A percentile compares a stretch with the other conserved stretches of the same genome.
Conservation (phyloP, 495 filamentous ascomycete genomes). For the Friedmanniomyces endolithicus region DNA sequence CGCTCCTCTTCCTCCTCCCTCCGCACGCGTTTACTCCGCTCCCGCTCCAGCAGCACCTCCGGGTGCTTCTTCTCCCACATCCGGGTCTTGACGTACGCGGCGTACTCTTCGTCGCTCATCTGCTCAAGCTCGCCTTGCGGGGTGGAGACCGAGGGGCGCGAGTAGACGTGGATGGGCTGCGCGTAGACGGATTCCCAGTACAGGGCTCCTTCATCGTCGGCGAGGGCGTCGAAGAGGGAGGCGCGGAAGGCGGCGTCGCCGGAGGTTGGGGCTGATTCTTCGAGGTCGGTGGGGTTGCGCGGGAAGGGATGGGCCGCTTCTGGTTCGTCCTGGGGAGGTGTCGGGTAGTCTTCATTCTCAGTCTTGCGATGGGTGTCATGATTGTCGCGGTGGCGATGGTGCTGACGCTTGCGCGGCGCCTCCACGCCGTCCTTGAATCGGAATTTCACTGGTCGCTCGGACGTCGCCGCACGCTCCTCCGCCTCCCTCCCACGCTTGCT, state of each 20-base stretch:
- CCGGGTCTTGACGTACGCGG: conserved; percentile 61
- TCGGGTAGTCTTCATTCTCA: conserved; percentile 2
- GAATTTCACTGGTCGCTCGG: conserved; percentile 5
- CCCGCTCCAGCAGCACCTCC: conserved; percentile 52
- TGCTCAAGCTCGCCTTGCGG: conserved; percentile 55
- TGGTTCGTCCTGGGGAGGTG: neutral
- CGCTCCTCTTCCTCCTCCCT: conserved; percentile 34
- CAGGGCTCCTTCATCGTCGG: conserved; percentile 84
- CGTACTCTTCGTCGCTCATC: conserved; percentile 89
- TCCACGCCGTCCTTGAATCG: conserved; percentile 14
- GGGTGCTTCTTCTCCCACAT: conserved; percentile 88
- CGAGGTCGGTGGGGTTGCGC: conserved; percentile 9
- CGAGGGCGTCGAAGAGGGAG: conserved; percentile 97
- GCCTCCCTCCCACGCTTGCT: neutral
- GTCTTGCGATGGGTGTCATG: neutral
- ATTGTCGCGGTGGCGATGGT: neutral
- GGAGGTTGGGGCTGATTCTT: neutral
- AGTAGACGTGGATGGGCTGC: conserved; percentile 69
- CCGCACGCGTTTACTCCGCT: conserved; percentile 41
- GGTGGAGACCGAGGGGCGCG: conserved; percentile 29
- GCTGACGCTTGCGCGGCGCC: conserved; percentile 1
- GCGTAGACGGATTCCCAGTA: conserved; percentile 95
- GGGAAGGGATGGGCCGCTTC: conserved; percentile 18
- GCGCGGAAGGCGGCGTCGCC: conserved; percentile 64
- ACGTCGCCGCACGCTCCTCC: neutral